Evolutionary conservation across 164 flowering plant species (phyloP), one percentile per base, ranked within the genome.

Genomic region (Piper betle): DNA sequence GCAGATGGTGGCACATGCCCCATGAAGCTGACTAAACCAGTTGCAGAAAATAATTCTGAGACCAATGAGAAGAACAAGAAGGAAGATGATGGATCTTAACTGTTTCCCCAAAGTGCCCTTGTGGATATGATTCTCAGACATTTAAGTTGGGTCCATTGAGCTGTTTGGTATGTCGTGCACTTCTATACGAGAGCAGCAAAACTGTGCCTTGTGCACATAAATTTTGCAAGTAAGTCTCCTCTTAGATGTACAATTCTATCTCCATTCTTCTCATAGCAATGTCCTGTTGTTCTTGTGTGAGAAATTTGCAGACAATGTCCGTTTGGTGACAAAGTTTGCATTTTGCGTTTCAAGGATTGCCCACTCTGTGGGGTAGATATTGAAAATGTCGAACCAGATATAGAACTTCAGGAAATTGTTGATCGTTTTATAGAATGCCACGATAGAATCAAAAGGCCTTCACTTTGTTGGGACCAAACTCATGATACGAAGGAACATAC

Each of bases 371-470:
- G 99, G 59, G 96, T 89, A 74, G 96, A 85, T 70, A 86, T 93
- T 60, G 95, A 86, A 73, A 79, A 70, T n/a, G n/a, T 71, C 72
- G 80, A 86, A 78, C 73, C 86, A 25, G 94, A 93, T 63, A 19
- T 66, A 5, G 74, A 81, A 64, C 87, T 88, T 67, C 99, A 90
- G 79, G 72, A 66, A 53, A 62, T 69, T 20, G 99, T 93, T 52
- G 97, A 93, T 74, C 87, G 82, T 53, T 93, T 93, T 67, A 91
- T 90, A 66, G 93, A 93, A 67, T 97, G 97, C 17, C 99, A 93
- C 78, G 95, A 88, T 46, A 88, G 99, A 73, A 90, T 93, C 55
- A 90, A 84, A 73, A 75, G 97, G 74, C 68, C 94, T 62, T 84
- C 71, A 62, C 69, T 69, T 43, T 59, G 71, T 59, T 52, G 52